Evolutionary conservation across 1,139 yeast species (phyloP).

Genomic region (Pneumocystis sp.): DNA sequence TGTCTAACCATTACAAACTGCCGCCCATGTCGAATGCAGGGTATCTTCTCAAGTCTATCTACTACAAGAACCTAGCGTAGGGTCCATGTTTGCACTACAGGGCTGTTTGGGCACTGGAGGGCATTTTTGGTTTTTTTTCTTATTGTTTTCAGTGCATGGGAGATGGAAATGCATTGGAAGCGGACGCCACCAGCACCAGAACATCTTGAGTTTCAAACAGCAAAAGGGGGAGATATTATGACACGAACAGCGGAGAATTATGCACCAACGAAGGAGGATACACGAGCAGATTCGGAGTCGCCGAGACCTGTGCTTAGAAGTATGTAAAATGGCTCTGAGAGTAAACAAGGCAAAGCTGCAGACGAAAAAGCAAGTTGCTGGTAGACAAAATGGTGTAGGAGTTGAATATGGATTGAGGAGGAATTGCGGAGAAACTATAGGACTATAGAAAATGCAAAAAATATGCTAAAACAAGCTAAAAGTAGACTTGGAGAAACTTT

Average conservation of each 20-base stretch:
- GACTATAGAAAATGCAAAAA: too few relatives aligned
- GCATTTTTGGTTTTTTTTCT: background rate
- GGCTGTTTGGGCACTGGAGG: background rate
- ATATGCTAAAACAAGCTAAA: too few relatives aligned
- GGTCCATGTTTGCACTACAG: background rate
- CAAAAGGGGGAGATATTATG: conserved; percentile 14
- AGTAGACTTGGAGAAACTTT: too few relatives aligned
- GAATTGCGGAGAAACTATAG: too few relatives aligned
- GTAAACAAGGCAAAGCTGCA: background rate
- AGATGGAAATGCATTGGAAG: conserved; percentile 12
- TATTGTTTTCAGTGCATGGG: conserved; percentile 6
- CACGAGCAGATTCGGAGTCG: background rate
- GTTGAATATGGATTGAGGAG: too few relatives aligned
- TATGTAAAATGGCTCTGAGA: background rate
- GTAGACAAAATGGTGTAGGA: background rate
- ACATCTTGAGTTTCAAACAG: conserved; percentile 11
- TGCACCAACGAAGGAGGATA: background rate
- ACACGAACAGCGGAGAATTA: conserved; percentile 10
- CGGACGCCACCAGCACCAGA: conserved; percentile 13
- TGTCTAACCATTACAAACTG: conserved; percentile 10
- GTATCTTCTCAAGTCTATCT: conserved; percentile 12
- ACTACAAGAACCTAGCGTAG: conserved; percentile 13
- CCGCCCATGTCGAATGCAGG: conserved; percentile 14
- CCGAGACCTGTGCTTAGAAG: background rate
- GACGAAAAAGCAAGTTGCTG: background rate